Percentiles rank a stretch among this genome's conserved stretches.
phyloP scores from a whole-genome alignment of 208 protist species.

The Leishmania martiniquensis region DNA sequence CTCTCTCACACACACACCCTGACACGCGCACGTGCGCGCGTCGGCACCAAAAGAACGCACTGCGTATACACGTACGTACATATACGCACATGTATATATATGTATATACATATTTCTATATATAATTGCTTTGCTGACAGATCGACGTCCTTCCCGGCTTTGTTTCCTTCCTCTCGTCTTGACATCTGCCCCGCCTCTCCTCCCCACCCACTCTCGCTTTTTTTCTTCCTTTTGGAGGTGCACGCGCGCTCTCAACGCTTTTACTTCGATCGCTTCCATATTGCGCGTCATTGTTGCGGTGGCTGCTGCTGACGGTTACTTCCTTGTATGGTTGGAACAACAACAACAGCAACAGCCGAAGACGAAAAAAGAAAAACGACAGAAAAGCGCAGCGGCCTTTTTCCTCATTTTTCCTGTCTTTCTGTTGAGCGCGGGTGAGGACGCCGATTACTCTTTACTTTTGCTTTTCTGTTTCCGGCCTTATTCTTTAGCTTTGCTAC shows the following conservation, averaged over 20 bases:
- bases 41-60: too few species aligned
- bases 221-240: background rate
- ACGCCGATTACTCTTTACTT: background rate
- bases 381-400: background rate
- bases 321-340: conserved; percentile 3
- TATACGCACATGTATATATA: too few species aligned
- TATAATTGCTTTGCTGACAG: background rate
- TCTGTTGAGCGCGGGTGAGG: background rate
- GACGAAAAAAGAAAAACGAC: too few species aligned
- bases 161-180: background rate
- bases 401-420: background rate
- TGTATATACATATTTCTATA: background rate
- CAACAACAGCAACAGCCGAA: too few species aligned
- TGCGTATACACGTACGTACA: background rate
- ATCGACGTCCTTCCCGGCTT: background rate
- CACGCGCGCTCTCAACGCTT: background rate
- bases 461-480: background rate
- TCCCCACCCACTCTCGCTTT: background rate
- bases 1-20: background rate
- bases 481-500: background rate
- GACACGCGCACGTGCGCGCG: too few species aligned
- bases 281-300: conserved; percentile 1
- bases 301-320: conserved; percentile 11
- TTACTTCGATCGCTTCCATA: background rate
- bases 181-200: too few species aligned